Conservation (phyloP, 345 rosid species). For the Pistacia vera region DNA sequence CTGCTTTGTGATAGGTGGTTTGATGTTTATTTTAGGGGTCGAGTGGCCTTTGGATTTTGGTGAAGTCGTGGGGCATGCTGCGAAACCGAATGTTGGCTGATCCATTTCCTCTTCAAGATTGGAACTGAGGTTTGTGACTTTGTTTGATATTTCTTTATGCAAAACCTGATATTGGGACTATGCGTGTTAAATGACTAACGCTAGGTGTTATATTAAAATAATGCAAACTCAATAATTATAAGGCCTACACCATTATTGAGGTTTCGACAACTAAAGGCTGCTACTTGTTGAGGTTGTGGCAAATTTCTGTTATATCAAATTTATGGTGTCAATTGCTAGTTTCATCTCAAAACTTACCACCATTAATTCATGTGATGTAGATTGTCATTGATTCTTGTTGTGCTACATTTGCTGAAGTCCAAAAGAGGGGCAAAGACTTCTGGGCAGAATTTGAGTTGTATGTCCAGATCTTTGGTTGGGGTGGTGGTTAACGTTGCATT, state of each 20-base stretch:
- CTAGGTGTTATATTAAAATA: background rate
- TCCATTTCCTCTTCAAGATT: constrained; percentile 93
- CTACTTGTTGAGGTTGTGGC: background rate
- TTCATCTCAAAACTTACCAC: background rate
- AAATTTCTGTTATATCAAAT: background rate
- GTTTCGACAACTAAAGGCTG: background rate
- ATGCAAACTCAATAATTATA: background rate
- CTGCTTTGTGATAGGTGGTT: background rate
- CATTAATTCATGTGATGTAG: constrained; percentile 38
- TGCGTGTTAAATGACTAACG: background rate
- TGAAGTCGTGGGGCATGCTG: constrained; percentile 73
- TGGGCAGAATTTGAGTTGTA: constrained; percentile 96
- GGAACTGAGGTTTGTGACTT: constrained; percentile 74
- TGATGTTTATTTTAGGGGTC: constrained; percentile 50
- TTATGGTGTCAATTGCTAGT: background rate
- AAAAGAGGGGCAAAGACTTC: constrained; percentile 88
- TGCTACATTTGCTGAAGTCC: constrained; percentile 93
- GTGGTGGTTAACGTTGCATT: constrained; percentile 81
- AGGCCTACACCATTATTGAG: background rate
- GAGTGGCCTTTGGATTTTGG: constrained; percentile 60
- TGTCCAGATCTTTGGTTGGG: constrained; percentile 89
- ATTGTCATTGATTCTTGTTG: constrained; percentile 90
- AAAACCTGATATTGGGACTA: background rate
- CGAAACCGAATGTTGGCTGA: constrained; percentile 93
- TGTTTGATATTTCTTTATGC: constrained; percentile 1